These are phyloP conservation scores for Hypsizygus ulmarius DNA, from an alignment of 1,284 basidiomycete genomes.

Conservation along the genomic window DNA sequence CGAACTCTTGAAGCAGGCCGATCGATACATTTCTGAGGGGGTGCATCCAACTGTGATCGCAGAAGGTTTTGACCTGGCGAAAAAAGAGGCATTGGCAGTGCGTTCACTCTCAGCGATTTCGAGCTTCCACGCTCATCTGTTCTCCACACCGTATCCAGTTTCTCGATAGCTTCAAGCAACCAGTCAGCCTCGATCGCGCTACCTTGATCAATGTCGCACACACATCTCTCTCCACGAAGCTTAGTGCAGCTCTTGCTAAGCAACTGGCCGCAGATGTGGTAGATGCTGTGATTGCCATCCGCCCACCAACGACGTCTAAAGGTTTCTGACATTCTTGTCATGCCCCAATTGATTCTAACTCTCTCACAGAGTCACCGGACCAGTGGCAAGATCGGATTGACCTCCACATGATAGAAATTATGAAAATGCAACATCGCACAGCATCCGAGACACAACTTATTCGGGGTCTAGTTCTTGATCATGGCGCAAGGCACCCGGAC, in stretches of 20 bases:
- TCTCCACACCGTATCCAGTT: constrained; percentile 54
- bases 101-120: constrained; percentile 30
- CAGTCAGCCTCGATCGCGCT: constrained; percentile 78
- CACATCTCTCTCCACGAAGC: constrained; percentile 94
- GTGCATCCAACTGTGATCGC: constrained; percentile 97
- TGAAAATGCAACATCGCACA: constrained; percentile 99
- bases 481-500: constrained; percentile 97
- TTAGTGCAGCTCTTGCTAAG: constrained; percentile 81
- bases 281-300: constrained; percentile 92
- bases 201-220: constrained; percentile 91
- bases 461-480: constrained; percentile 91
- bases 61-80: constrained; percentile 95
- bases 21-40: constrained; percentile 97
- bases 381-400: constrained; percentile 89
- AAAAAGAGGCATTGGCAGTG: constrained; percentile 89
- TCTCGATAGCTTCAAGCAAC: constrained; percentile 86
- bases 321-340: constrained; percentile 34
- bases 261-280: constrained; percentile 92
- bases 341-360: background rate
- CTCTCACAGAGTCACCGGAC: constrained; percentile 50
- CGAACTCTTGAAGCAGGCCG: constrained; percentile 96
- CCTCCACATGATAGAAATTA: constrained; percentile 99
- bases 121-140: background rate
- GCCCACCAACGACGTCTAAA: constrained; percentile 62
- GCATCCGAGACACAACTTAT: constrained; percentile 98